Percentiles rank a stretch among this genome's conserved stretches.
Conservation (phyloP, 805 yeast genomes). For the Yamadazyma tumulicola region DNA sequence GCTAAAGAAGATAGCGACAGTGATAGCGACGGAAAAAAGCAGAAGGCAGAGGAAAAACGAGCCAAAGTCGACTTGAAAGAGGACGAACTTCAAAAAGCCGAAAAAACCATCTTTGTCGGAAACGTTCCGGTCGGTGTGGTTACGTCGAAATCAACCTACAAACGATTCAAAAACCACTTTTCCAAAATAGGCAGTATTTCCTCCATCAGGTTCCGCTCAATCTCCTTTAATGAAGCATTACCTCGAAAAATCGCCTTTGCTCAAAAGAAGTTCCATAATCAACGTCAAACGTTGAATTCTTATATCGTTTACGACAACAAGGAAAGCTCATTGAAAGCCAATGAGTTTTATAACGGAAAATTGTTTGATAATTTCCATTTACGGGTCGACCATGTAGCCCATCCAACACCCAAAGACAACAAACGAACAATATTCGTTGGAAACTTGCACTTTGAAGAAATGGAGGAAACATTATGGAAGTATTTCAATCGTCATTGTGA, state of each 20-base stretch:
- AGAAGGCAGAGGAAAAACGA: conserved; percentile 14
- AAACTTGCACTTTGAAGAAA: conserved; percentile 87
- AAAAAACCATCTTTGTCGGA: conserved; percentile 83
- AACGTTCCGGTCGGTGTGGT: conserved; percentile 69
- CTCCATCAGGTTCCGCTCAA: conserved; percentile 86
- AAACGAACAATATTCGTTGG: conserved; percentile 88
- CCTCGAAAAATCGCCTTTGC: conserved; percentile 93
- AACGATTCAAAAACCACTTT: conserved; percentile 65
- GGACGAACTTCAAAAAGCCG: conserved; percentile 76
- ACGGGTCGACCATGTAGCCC: conserved; percentile 90
- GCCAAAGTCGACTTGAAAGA: conserved; percentile 64
- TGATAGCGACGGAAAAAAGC: conserved; percentile 9
- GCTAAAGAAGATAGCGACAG: conserved; percentile 10
- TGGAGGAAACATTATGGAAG: conserved; percentile 84
- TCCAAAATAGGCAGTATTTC: conserved; percentile 51
- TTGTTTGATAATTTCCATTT: conserved; percentile 72
- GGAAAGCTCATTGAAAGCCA: conserved; percentile 44
- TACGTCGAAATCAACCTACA: conserved; percentile 57
- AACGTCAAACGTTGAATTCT: conserved; percentile 81
- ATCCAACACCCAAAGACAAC: conserved; percentile 83
- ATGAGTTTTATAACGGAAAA: conserved; percentile 57
- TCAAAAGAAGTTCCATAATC: conserved; percentile 69
- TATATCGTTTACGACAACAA: conserved; percentile 74
- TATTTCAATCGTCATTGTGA: conserved; percentile 54
- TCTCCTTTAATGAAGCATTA: conserved; percentile 79